These are phyloP conservation scores for Gnaphalium uliginosum DNA, from an alignment of 129 eudicot species.

Conservation along the genomic window DNA sequence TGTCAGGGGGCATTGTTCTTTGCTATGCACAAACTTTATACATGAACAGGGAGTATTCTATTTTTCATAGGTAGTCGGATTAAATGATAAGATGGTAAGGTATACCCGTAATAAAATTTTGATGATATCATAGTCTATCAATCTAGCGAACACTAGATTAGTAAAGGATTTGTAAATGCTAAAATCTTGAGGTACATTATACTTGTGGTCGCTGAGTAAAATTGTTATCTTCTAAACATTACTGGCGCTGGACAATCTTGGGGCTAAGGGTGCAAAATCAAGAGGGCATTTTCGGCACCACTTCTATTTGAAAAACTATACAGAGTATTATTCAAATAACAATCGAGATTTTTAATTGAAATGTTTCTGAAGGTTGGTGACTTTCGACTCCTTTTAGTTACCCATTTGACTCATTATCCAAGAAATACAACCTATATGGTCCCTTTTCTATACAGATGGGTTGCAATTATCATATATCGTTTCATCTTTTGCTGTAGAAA, in stretches of 20 bases:
- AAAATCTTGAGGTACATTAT: not conserved
- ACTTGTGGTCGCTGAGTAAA: not conserved
- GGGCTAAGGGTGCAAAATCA: too few relatives aligned
- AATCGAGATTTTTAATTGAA: not conserved
- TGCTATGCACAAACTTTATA: not conserved
- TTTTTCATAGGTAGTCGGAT: not conserved
- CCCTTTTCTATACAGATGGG: not conserved
- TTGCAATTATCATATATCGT: not conserved
- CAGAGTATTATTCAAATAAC: too few relatives aligned
- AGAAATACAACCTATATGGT: not conserved
- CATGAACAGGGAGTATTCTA: not conserved
- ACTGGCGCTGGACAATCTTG: too few relatives aligned
- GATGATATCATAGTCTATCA: too few relatives aligned
- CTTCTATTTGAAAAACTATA: too few relatives aligned
- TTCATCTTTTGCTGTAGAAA: not conserved
- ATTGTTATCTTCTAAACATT: too few relatives aligned
- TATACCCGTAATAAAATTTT: not conserved
- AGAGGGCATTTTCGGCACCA: too few relatives aligned
- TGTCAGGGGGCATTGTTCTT: not conserved
- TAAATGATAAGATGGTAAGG: not conserved
- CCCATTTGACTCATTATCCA: not conserved
- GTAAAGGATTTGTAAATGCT: not conserved
- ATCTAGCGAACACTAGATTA: not conserved
- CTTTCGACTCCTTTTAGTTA: not conserved
- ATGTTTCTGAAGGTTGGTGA: not conserved